These are phyloP conservation scores for Phialemoniopsis sp. DNA, from an alignment of 2,329 filamentous ascomycete genomes.

Conservation along the genomic window DNA sequence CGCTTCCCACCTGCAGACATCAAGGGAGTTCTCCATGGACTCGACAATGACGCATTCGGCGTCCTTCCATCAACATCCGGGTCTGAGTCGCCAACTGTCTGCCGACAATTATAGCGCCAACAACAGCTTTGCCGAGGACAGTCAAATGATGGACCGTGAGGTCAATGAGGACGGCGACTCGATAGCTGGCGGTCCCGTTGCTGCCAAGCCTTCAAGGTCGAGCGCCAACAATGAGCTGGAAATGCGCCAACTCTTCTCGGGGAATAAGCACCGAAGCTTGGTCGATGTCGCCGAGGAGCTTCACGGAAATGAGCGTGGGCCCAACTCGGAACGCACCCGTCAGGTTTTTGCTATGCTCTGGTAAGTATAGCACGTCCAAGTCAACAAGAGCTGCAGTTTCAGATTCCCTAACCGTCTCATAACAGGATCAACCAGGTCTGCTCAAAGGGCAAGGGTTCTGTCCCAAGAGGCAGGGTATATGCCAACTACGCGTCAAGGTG, in stretches of 20 bases:
- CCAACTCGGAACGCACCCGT: conserved; percentile 77
- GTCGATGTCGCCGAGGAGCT: conserved; percentile 72
- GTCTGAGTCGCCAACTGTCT: conserved; percentile 42
- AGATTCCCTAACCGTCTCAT: conserved; percentile 5
- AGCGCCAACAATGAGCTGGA: conserved; percentile 79
- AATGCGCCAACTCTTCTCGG: conserved; percentile 69
- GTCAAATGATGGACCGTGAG: conserved; percentile 54
- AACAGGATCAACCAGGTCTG: conserved; percentile 70
- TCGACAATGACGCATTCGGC: conserved; percentile 41
- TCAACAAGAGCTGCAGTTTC: not conserved
- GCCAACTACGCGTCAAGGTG: conserved; percentile 92
- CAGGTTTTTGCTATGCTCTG: conserved; percentile 88
- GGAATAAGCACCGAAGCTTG: conserved; percentile 63
- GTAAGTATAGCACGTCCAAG: conserved; percentile 43
- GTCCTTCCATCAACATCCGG: conserved; percentile 35
- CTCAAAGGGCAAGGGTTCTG: conserved; percentile 73
- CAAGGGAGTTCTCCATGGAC: conserved; percentile 44
- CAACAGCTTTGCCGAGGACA: conserved; percentile 55
- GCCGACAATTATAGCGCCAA: conserved; percentile 48
- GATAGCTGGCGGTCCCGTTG: conserved; percentile 34
- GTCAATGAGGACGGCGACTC: conserved; percentile 55
- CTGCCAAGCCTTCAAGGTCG: conserved; percentile 57
- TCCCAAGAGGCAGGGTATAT: conserved; percentile 89
- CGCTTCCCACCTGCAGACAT: conserved; percentile 49
- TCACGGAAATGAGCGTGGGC: conserved; percentile 74